phyloP scores from a whole-genome alignment of 2,329 filamentous ascomycete genomes.

The Clonostachys rosea region DNA sequence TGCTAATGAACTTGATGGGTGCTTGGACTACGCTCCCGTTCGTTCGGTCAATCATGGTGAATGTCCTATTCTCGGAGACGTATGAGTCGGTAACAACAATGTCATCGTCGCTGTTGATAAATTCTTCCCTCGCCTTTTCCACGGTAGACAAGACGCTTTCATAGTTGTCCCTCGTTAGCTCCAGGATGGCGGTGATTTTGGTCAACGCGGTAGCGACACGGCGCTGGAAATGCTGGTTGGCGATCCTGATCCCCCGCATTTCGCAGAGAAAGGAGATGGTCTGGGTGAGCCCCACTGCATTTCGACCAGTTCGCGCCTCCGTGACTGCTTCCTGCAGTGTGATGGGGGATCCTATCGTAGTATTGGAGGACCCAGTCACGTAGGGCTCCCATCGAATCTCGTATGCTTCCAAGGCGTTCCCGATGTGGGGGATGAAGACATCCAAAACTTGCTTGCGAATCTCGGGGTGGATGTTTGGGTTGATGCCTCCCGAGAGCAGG shows the following conservation, averaged over 20 bases:
- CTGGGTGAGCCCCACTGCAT: constrained; percentile 15
- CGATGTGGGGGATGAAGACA: constrained; percentile 11
- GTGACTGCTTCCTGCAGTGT: constrained; percentile 16
- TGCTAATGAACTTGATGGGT: constrained; percentile 13
- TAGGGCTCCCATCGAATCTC: constrained; percentile 17
- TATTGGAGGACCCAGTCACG: constrained; percentile 7
- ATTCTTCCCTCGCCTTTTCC: constrained; percentile 13
- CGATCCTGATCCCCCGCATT: constrained; percentile 18
- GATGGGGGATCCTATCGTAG: constrained; percentile 7
- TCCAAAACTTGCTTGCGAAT: constrained; percentile 14
- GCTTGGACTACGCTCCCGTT: constrained; percentile 14
- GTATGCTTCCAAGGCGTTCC: constrained; percentile 14
- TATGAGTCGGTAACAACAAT: constrained; percentile 15
- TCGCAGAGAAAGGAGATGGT: constrained; percentile 17
- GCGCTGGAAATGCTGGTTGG: constrained; percentile 21
- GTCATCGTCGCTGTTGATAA: constrained; percentile 11
- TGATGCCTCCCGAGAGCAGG: constrained; percentile 17
- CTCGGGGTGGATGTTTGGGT: constrained; percentile 17
- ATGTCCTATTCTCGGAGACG: constrained; percentile 11
- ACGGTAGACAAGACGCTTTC: constrained; percentile 10
- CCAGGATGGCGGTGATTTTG: constrained; percentile 14
- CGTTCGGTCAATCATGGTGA: constrained; percentile 15
- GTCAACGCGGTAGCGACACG: constrained; percentile 17
- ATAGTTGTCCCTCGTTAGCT: constrained; percentile 14
- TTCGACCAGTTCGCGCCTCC: constrained; percentile 13